These are phyloP conservation scores for Escallonia rubra DNA, from an alignment of 129 eudicot species.

Conservation along the genomic window DNA sequence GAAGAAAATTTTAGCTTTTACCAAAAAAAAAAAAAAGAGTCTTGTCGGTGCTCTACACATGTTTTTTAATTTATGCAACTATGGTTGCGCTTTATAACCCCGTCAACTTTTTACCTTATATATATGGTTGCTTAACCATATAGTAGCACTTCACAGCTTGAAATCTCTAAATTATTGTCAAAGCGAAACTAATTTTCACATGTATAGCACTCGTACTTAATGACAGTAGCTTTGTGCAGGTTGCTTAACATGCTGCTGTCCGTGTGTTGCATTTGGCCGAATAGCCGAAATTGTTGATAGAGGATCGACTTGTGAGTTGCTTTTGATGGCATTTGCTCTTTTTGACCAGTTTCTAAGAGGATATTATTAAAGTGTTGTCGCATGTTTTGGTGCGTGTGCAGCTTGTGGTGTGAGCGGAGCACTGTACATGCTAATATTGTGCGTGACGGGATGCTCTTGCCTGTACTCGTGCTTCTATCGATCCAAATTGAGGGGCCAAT, in stretches of 20 bases:
- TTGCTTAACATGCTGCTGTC: conserved; percentile 44
- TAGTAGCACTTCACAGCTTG: no score
- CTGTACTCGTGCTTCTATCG: conserved; percentile 43
- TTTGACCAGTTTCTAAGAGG: neutral
- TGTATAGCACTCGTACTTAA: neutral
- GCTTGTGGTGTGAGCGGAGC: conserved; percentile 42
- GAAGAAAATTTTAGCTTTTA: no score
- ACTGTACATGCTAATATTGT: conserved; percentile 18
- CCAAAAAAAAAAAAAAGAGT: no score
- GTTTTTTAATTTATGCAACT: no score
- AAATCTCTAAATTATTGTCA: no score
- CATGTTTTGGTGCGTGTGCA: neutral
- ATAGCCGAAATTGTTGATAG: conserved; percentile 37
- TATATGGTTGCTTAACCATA: no score
- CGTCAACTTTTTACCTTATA: no score
- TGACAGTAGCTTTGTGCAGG: neutral
- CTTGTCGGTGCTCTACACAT: no score
- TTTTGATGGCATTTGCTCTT: neutral
- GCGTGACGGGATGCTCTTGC: conserved; percentile 30
- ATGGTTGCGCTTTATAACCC: no score
- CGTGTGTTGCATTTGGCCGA: conserved; percentile 38
- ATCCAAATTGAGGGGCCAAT: conserved; percentile 44
- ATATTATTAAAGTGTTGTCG: neutral
- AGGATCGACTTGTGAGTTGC: conserved; percentile 32
- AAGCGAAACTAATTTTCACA: no score